A percentile compares a stretch with the other conserved stretches of the same genome.
phyloP scores from a whole-genome alignment of 2,329 filamentous ascomycete species.

The Sporothrix pallida region DNA sequence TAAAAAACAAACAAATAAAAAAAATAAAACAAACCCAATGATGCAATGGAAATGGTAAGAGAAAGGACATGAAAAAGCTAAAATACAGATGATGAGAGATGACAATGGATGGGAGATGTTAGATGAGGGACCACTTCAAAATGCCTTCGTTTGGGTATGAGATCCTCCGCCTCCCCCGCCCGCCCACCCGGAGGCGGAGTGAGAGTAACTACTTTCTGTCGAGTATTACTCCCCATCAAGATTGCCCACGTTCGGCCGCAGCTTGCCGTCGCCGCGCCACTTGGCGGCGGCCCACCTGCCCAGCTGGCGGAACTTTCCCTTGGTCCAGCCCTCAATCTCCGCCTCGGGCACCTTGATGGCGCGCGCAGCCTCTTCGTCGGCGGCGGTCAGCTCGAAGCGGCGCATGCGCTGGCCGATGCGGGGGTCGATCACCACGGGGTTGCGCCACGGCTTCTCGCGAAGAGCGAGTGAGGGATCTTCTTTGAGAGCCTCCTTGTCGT shows the following conservation, averaged over 20 bases:
- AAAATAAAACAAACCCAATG: neutral
- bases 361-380: slow-evolving; percentile 71
- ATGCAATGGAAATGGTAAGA: neutral
- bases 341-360: slow-evolving; percentile 68
- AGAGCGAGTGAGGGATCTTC: slow-evolving; percentile 22
- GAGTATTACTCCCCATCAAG: slow-evolving; percentile 35
- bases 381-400: slow-evolving; percentile 70
- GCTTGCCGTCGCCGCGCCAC: slow-evolving; percentile 50
- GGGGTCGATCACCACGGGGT: slow-evolving; percentile 75
- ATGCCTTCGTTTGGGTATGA: too few relatives aligned
- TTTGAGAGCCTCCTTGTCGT: slow-evolving; percentile 44
- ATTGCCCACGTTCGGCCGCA: slow-evolving; percentile 41
- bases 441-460: slow-evolving; percentile 74
- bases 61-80: neutral
- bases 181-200: too few relatives aligned
- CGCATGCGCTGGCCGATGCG: slow-evolving; percentile 81
- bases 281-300: slow-evolving; percentile 58
- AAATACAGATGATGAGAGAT: neutral
- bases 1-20: neutral
- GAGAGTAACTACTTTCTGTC: too few relatives aligned
- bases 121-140: neutral
- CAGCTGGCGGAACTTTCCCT: slow-evolving; percentile 61
- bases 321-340: slow-evolving; percentile 73
- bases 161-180: too few relatives aligned
- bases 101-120: neutral